These are phyloP conservation scores for Beta vulgaris DNA, from an alignment of 148 eudicot species.

Conservation along the genomic window DNA sequence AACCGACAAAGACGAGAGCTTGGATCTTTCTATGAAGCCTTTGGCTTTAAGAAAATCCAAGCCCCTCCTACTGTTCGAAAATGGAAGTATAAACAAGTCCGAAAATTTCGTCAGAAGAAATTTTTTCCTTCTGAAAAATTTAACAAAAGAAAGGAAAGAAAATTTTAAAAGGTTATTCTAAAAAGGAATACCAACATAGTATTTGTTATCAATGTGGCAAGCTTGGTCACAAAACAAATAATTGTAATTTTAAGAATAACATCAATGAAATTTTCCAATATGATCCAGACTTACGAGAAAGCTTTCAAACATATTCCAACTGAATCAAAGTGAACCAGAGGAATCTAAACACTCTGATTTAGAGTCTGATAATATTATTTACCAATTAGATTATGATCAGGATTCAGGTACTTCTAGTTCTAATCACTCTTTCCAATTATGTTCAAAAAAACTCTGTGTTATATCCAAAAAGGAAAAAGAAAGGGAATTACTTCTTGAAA, in stretches of 20 bases:
- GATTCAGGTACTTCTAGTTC: not conserved
- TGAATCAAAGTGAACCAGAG: not conserved
- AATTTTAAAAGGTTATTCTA: not conserved
- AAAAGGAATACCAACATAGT: not conserved
- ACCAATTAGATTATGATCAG: not conserved
- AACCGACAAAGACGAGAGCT: not conserved
- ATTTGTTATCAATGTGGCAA: not conserved
- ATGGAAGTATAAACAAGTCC: too few relatives aligned
- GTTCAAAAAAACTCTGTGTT: not conserved
- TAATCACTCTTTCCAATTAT: not conserved
- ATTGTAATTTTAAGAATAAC: not conserved
- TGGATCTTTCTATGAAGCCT: not conserved
- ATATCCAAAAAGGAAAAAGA: not conserved
- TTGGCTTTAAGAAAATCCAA: not conserved
- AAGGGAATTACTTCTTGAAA: not conserved
- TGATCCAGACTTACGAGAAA: not conserved
- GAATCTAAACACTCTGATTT: not conserved
- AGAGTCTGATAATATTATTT: too few relatives aligned
- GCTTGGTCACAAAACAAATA: not conserved
- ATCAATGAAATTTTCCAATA: not conserved
- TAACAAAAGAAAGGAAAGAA: not conserved
- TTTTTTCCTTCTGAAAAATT: not conserved
- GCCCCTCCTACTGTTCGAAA: not conserved
- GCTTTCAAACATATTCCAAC: not conserved
- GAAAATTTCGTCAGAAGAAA: not conserved